Conservation (phyloP, 495 filamentous ascomycete species). For the Penicillium steckii region DNA sequence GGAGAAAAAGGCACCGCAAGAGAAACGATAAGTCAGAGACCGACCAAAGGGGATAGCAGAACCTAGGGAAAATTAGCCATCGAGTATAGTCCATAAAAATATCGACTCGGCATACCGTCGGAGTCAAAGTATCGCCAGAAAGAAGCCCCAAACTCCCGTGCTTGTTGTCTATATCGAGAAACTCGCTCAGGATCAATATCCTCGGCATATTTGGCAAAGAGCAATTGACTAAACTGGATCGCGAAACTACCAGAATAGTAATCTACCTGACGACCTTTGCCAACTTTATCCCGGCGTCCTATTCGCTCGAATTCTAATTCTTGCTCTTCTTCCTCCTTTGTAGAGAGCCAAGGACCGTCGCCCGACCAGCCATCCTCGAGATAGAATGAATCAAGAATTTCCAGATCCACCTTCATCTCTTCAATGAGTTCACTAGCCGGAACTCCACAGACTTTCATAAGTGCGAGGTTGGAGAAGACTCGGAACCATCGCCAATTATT, state of each 20-base stretch:
- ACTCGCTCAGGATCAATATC: slow-evolving; percentile 35
- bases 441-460: slow-evolving; percentile 13
- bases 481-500: slow-evolving; percentile 30
- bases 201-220: slow-evolving; percentile 14
- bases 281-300: slow-evolving; percentile 4
- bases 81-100: background rate
- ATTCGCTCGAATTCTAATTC: slow-evolving; percentile 14
- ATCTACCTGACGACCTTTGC: slow-evolving; percentile 18
- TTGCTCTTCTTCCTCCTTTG: slow-evolving; percentile 7
- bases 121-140: slow-evolving; percentile 62
- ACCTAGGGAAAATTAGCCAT: background rate
- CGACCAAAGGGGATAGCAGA: slow-evolving; percentile 65
- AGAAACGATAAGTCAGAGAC: slow-evolving; percentile 72
- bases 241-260: slow-evolving; percentile 29
- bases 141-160: slow-evolving; percentile 58
- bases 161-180: slow-evolving; percentile 62
- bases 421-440: slow-evolving; percentile 1
- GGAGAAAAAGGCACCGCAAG: slow-evolving; percentile 74
- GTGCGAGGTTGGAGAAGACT: slow-evolving; percentile 22
- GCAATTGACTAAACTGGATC: slow-evolving; percentile 23
- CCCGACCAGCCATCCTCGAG: slow-evolving; percentile 72
- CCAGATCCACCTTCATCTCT: slow-evolving; percentile 14
- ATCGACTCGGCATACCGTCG: slow-evolving; percentile 5
- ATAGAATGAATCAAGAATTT: slow-evolving; percentile 16
- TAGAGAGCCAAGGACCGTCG: slow-evolving; percentile 61